phyloP scores from a whole-genome alignment of 2,329 filamentous ascomycete genomes.

The Talaromyces marneffei region DNA sequence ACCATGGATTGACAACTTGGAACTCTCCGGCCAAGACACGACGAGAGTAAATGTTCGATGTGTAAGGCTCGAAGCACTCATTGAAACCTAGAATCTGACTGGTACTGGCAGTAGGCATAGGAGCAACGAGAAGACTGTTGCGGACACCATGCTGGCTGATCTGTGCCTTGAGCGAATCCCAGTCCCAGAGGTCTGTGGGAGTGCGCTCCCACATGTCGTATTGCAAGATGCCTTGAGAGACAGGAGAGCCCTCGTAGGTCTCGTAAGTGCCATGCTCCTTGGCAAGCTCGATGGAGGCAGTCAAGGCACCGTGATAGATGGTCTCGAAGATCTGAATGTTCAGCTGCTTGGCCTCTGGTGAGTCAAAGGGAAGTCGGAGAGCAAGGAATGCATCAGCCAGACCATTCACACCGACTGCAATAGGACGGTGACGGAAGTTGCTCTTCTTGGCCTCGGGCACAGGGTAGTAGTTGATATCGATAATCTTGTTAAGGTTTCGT shows the following conservation, averaged over 20 bases:
- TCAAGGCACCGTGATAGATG: constrained; percentile 93
- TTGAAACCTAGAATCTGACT: constrained; percentile 99
- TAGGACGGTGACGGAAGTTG: constrained; percentile 94
- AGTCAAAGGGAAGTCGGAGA: constrained; percentile 94
- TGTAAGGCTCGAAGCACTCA: constrained; percentile 99
- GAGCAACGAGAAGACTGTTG: constrained; percentile 90
- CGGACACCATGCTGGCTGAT: constrained; percentile 90
- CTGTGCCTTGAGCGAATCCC: constrained; percentile 78
- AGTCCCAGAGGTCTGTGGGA: constrained; percentile 94
- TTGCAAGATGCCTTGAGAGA: constrained; percentile 91
- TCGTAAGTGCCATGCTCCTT: constrained; percentile 78
- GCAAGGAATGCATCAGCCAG: constrained; percentile 97
- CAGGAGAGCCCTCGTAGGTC: constrained; percentile 87
- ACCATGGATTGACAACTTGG: constrained; percentile 98
- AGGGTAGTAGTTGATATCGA: constrained; percentile 98
- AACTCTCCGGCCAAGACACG: constrained; percentile 97
- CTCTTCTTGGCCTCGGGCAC: constrained; percentile 87
- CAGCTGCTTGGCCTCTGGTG: constrained; percentile 82
- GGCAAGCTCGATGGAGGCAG: constrained; percentile 79
- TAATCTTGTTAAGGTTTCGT: constrained; percentile 95
- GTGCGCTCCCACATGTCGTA: constrained; percentile 98
- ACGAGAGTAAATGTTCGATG: constrained; percentile 98
- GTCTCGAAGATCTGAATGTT: constrained; percentile 99
- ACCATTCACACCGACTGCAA: constrained; percentile 95
- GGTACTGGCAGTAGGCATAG: constrained; percentile 96